These are phyloP conservation scores for Liriodendron chinense DNA, from an alignment of 164 flowering plant species.

Conservation along the genomic window DNA sequence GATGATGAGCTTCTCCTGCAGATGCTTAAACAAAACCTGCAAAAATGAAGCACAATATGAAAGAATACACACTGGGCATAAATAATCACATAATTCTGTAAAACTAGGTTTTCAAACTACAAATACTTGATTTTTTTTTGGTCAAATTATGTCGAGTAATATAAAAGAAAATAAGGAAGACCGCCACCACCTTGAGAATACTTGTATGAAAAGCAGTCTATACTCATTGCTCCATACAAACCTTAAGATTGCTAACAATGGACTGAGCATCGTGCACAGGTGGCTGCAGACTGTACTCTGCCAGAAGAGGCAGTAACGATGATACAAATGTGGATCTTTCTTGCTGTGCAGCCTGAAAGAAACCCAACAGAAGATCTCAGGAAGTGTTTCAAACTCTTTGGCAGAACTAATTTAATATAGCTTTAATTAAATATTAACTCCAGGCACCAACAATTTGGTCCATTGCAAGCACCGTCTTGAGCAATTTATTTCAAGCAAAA, in stretches of 20 bases:
- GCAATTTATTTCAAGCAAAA: not conserved
- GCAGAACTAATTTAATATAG: not conserved
- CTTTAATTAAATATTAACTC: not conserved
- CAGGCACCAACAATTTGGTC: not conserved
- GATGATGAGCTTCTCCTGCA: constrained; percentile 72
- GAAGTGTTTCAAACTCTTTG: not conserved
- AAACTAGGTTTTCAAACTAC: not conserved
- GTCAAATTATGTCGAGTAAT: not conserved
- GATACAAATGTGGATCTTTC: constrained; percentile 82
- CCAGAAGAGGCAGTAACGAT: constrained; percentile 81
- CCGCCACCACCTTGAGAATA: too few species aligned
- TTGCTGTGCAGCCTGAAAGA: constrained; percentile 82
- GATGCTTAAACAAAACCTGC: constrained; percentile 88
- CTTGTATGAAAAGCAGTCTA: not conserved
- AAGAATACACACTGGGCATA: not conserved
- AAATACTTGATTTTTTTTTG: not conserved
- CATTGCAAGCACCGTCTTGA: not conserved
- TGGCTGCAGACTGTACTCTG: constrained; percentile 86
- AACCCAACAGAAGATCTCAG: constrained; percentile 7
- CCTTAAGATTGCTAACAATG: constrained; percentile 89
- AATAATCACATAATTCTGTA: not conserved
- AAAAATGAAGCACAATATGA: constrained; percentile 3
- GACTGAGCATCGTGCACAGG: constrained; percentile 89
- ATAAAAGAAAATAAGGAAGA: not conserved
- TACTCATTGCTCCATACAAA: constrained; percentile 18